Base-by-base conservation (phyloP, 495 filamentous ascomycete genomes). In the Stereocaulon alpinum region DNA sequence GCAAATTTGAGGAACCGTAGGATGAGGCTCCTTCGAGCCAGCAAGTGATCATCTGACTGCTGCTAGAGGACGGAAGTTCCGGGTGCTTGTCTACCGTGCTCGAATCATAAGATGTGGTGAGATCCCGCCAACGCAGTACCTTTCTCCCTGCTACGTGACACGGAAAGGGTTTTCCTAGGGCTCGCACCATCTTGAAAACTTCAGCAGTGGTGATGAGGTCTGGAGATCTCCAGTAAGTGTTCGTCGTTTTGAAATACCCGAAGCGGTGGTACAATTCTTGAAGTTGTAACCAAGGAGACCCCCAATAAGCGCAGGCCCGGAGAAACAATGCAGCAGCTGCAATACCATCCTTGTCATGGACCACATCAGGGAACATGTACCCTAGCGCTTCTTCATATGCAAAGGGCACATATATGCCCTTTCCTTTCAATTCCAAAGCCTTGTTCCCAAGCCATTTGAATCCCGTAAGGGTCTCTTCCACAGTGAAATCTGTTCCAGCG, bases 341-440 rank as follows among this genome's bases (percentile, higher is more conserved):
- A 56, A 89, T 81, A 32, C 83, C 84, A 67, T 89, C 86, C 63
- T 89, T 89, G 67, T 89, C 86, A 60, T 80, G 76, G 55, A 82
- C 83, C 6, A 87, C 76, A 24, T 59, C 29, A 1, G 85, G 72
- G 58, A 87, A 84, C 86, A 89, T 89, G 67, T 87, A 89, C 2
- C 86, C 86, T 9, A 88, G 77, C 9, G 86, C 85, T 71, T 89
- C 86, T 68, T 89, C 86, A 61, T 82, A 89, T 3, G 82, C 84
- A 67, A 81, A 88, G 4, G 75, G 69, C 0, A 80, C 76, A 17
- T 73, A 68, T 60, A 77, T 79, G n/a, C 81, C 74, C 30, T 68
- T 51, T n/a, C 70, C 64, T 62, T 74, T 69, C 4, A 79, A 60
- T 2, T 74, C 72, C 20, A 74, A 70, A 10, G 74, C 70, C 20